Conservation (phyloP, 441 rosid species). For the Pelargonium cotyledonis region DNA sequence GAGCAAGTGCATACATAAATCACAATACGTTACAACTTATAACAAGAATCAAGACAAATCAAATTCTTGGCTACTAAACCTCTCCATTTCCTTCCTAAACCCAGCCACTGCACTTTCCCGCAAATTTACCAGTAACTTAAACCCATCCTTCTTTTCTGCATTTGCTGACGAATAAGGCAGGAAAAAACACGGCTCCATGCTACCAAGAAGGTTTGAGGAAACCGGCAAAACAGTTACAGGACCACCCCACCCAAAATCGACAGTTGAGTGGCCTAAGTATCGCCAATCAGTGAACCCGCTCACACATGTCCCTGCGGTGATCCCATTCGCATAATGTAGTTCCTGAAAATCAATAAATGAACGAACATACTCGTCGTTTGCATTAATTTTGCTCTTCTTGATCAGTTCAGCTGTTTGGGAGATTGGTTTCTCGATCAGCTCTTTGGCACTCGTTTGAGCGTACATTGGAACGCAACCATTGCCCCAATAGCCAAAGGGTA, state of each 20-base stretch:
- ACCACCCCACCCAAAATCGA: conserved; percentile 91
- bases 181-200: conserved; percentile 78
- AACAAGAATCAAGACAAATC: conserved; percentile 15
- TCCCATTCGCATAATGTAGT: conserved; percentile 38
- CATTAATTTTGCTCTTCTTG: conserved; percentile 63
- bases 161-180: conserved; percentile 53
- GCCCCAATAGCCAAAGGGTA: conserved; percentile 76
- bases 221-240: conserved; percentile 66
- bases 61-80: conserved; percentile 38
- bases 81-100: conserved; percentile 59
- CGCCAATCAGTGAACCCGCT: conserved; percentile 92
- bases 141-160: conserved; percentile 45
- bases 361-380: conserved; percentile 54
- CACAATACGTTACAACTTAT: too few relatives aligned
- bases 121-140: conserved; percentile 61
- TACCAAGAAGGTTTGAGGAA: conserved; percentile 58
- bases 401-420: conserved; percentile 69
- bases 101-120: conserved; percentile 39
- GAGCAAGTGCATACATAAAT: too few relatives aligned
- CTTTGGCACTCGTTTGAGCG: conserved; percentile 41
- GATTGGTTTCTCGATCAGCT: conserved; percentile 51
- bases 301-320: conserved; percentile 49
- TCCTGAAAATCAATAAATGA: conserved; percentile 76
- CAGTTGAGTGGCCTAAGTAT: conserved; percentile 66
- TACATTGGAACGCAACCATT: conserved; percentile 82